Base-by-base conservation (phyloP, 257 asterid species). In the Euphrasia confusa region DNA sequence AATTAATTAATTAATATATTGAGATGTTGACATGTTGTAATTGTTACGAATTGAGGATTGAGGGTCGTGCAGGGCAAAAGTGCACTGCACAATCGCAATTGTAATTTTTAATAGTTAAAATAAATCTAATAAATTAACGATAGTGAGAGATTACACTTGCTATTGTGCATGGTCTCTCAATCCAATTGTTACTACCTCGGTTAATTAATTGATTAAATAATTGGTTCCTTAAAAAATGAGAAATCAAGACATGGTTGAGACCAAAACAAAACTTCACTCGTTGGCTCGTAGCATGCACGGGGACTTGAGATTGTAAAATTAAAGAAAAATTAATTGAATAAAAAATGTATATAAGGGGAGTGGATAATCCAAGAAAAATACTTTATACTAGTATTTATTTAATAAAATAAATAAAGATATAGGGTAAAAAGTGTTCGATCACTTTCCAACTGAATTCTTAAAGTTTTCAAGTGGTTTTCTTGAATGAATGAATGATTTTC, bases 401-500 rank as follows among this genome's bases (percentile, higher is more conserved):
- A 5, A 45, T 35, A 35, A 32, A 32, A 32, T 32, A 32, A 32
- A 32, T 32, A 32, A 32, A 32, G 6, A 4, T 14, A 14, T 1
- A 48, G 54, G 4, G 7, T n/a, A 4, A 50, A 50, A 50, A 3
- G 27, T 14, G 27, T 17, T 15, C 56, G 5, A 0, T 30, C 24
- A 48, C 10, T 14, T 50, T 50, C 18, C 56, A 14, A 17, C 11
- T 15, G 56, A 50, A 6, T 5, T 4, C 24, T 21, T 21, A 21
- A 2, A 48, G 24, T 13, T 50, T n/a, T 50, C 10, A 50, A 50
- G 56, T 17, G 27, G 26, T 15, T 50, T 14, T 7, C 44, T 63
- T 3, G 33, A 30, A 30, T 58, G 69, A 75, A 65, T 65, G 64
- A 71, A 70, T 60, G 67, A 50, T 72, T 68, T 55, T 62, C 74